Evolutionary conservation across 371 early-diverging fungal genomes (phyloP), one percentile per base, ranked within the genome.

Genomic region (Blastocladiella emersonii): DNA sequence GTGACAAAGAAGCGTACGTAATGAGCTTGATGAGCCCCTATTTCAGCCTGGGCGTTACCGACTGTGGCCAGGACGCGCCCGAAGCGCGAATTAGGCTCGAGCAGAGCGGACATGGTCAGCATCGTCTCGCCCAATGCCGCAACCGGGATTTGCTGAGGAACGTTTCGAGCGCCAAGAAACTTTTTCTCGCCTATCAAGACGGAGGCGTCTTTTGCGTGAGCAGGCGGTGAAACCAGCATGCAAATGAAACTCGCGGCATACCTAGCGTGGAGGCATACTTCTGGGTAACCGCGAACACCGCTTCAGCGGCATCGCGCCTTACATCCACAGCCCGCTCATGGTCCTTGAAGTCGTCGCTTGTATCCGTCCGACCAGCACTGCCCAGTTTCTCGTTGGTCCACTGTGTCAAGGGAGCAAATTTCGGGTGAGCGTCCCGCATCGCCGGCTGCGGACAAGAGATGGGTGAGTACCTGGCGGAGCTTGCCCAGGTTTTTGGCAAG

Each of bases 21-120:
- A 10, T 84, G 82, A 19, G 72, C 67, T 61, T 88, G 90, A 8
- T 76, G 67, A 7, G 65, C 68, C 1, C 85, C 84, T 39, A 91
- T 72, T 37, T 77, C 71, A 25, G 77, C 78, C 60, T 89, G 83
- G 7, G 80, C 76, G 56, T 80, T 81, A 25, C 90, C 90, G 57
- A 84, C 69, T 32, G 74, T 74, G 37, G 77, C 63, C 48, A 85
- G 66, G 13, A 78, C 76, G 61, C 67, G 63, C 19, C 88, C 84
- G 61, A 86, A 79, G 15, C 66, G 48, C 34, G 85, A 81, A 21
- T 85, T 82, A 6, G 79, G 77, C 10, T 73, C 74, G 64, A 83
- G 69, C 41, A 78, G 71, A 37, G 70, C 66, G 27, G 86, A 84
- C 65, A 84, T 82, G 23, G 70, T 69, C 21, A 75, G 68, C 80